Base-by-base conservation (phyloP, 495 filamentous ascomycete species). In the Hypoxylon trugodes region DNA sequence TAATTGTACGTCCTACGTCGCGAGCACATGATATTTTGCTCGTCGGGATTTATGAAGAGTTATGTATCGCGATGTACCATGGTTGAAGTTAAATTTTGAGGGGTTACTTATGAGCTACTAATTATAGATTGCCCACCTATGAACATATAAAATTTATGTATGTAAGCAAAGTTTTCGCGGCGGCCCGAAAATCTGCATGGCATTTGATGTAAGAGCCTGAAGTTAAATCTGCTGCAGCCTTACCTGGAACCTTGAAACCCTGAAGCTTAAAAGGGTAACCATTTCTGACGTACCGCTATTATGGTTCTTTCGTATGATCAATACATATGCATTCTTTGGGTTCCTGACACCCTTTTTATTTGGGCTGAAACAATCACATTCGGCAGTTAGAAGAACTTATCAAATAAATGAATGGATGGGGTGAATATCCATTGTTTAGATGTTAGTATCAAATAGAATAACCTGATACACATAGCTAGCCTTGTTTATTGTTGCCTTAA, bases 131-230 rank as follows among this genome's bases (percentile, higher is more conserved):
- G 10, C 36, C 10, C 4, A 18, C 10, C 12, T 48, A 30, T 16
- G n/a, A n/a, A n/a, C n/a, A n/a, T n/a, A n/a, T n/a, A n/a, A n/a
- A n/a, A n/a, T n/a, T n/a, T n/a, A n/a, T n/a, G n/a, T n/a, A n/a
- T n/a, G n/a, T n/a, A n/a, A 50, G 38, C 45, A 48, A 22, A 38
- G 32, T 59, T 65, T 59, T 53, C 54, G 54, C 38, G 22, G 25
- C 61, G 61, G 35, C 54, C 61, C 61, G 61, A 40, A 59, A 47
- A n/a, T 26, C 12, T 30, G 18, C 35, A 22, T 16, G 25, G 19
- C 19, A 43, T 10, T 2, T 21, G 6, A 13, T 43, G 9, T 6
- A 30, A 30, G 5, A 6, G 13, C 24, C 2, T 40, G 19, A 40
- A 35, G 35, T 40, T 40, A 40, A 30, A 21, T 33, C 25, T 8